Evolutionary conservation across 2,329 filamentous ascomycete species (phyloP), one percentile per base, ranked within the genome.

Genomic region (Hypoxylon rubiginosum): DNA sequence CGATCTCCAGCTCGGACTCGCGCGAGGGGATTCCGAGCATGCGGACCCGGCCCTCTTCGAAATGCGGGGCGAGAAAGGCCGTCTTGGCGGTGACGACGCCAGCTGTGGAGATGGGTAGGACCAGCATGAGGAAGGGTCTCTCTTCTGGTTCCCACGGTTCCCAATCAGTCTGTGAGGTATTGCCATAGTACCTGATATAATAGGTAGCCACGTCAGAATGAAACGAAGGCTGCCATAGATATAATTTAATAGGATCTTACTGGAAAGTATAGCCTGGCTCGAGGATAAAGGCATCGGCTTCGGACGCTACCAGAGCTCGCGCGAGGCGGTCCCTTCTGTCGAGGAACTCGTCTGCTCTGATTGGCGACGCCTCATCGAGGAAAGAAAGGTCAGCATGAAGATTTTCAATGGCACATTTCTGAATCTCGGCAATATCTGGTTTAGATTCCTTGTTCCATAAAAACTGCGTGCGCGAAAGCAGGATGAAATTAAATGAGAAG

Each of bases 91-190:
- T 78, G 30, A 87, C 71, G 0, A 74, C 67, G 5, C 83, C 85
- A 7, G 78, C 75, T 0, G 71, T 55, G 0, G 73, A 67, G n/a
- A 76, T 73, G 34, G 88, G 88, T 36, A 85, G 77, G 10, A 90
- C 80, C 17, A 90, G 71, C 86, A 90, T 89, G 21, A 90, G 74
- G 62, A 90, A 89, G 0, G 88, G 88, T 1, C 87, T 82, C 72
- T 90, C 87, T 71, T 90, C 87, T 0, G 87, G 87, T 79, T 90
- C 88, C 87, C 87, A 90, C 0, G 85, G 83, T 67, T 90, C 87
- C 88, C 88, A 90, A 64, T 90, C 84, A 0, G 74, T 75, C 71
- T 90, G 88, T 0, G 85, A 88, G 45, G 87, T 81, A 71, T 90
- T 90, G 50, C 82, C 87, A 71, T 89, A 90, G 74, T 90, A 84